Evolutionary conservation across 805 yeast species (phyloP).

Genomic region (Candida broadrunensis): DNA sequence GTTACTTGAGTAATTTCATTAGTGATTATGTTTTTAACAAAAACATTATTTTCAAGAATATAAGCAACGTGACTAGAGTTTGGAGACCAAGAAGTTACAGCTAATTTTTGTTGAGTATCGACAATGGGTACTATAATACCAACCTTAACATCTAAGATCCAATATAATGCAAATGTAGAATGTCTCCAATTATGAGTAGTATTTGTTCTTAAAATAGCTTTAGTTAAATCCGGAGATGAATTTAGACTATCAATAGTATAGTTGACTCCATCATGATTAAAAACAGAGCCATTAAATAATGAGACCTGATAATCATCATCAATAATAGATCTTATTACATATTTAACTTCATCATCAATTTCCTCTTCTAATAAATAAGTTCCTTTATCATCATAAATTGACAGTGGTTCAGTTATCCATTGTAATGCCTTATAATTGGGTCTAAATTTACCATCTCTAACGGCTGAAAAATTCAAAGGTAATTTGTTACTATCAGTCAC

Average conservation of each 20-base stretch:
- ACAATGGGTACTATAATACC: constrained; percentile 21
- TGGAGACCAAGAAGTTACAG: constrained; percentile 66
- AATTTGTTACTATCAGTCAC: constrained; percentile 16
- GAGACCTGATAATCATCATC: constrained; percentile 43
- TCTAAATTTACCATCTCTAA: constrained; percentile 53
- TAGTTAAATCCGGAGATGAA: constrained; percentile 65
- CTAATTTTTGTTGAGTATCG: constrained; percentile 24
- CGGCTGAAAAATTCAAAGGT: constrained; percentile 26
- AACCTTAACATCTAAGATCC: constrained; percentile 52
- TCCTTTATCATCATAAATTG: constrained; percentile 57
- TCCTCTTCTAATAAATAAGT: constrained; percentile 48
- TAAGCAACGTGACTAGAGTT: constrained; percentile 52
- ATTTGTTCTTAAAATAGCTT: constrained; percentile 60
- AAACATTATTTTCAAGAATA: constrained; percentile 56
- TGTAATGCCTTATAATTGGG: constrained; percentile 58
- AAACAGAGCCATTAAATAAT: constrained; percentile 48
- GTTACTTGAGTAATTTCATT: constrained; percentile 35
- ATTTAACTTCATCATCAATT: constrained; percentile 39
- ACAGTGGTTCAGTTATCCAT: constrained; percentile 62
- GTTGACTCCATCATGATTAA: constrained; percentile 35
- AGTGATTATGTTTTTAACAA: constrained; percentile 35
- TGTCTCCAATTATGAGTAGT: constrained; percentile 69
- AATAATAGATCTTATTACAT: constrained; percentile 51
- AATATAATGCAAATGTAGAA: constrained; percentile 59
- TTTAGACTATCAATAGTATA: constrained; percentile 51